Evolutionary conservation across 345 rosid species (phyloP).

Genomic region (Lagerstroemia speciosa): DNA sequence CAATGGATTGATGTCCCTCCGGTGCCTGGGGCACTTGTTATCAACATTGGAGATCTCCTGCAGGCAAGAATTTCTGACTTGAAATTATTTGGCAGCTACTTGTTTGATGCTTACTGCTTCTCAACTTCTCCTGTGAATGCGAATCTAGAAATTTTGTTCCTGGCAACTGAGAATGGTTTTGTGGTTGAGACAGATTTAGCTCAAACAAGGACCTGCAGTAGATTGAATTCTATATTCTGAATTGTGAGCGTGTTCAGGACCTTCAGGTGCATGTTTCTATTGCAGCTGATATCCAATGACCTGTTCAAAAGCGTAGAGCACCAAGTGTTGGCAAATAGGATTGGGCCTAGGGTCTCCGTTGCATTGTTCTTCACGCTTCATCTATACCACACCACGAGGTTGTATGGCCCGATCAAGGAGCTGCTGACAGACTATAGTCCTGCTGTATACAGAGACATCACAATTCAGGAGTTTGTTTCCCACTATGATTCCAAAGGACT

Average conservation of each 20-base stretch:
- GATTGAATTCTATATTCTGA: no score
- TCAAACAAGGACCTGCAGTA: background rate
- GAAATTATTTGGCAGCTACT: background rate
- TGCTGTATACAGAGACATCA: slow-evolving; percentile 23
- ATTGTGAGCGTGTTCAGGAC: background rate
- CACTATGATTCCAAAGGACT: slow-evolving; percentile 24
- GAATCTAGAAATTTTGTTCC: no score
- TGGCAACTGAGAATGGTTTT: no score
- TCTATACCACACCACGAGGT: background rate
- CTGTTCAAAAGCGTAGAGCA: slow-evolving; percentile 39
- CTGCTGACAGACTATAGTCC: slow-evolving; percentile 32
- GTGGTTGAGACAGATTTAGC: no score
- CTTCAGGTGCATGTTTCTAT: background rate
- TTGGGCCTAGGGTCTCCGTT: slow-evolving; percentile 36
- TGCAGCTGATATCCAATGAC: slow-evolving; percentile 41
- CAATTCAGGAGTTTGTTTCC: slow-evolving; percentile 14
- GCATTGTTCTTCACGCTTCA: slow-evolving; percentile 28
- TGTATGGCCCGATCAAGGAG: slow-evolving; percentile 34
- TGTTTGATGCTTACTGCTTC: background rate
- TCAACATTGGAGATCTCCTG: slow-evolving; percentile 52
- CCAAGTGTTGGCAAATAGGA: slow-evolving; percentile 29
- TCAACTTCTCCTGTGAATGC: no score
- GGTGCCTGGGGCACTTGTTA: slow-evolving; percentile 39
- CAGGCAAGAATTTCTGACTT: slow-evolving; percentile 27
- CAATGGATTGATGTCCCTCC: slow-evolving; percentile 48